Base-by-base conservation (phyloP, 2,329 filamentous ascomycete genomes). In the Talaromyces sp. region DNA sequence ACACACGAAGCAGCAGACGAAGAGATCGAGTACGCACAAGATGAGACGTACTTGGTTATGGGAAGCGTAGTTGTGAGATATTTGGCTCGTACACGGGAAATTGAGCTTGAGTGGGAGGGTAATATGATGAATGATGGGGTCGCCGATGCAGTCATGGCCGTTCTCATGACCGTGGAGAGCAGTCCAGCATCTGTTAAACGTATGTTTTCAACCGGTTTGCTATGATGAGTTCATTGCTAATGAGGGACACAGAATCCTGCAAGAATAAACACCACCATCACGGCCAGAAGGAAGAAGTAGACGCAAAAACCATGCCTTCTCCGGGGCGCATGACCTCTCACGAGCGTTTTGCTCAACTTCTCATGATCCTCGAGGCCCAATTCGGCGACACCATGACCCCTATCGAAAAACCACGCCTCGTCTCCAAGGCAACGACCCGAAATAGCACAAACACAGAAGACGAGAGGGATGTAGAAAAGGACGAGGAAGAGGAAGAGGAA, bases 101-200 rank as follows among this genome's bases (percentile, higher is more conserved):
- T 97, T 5, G 92, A 96, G 74, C 82, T 98, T 2, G 92, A 96
- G 77, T 99, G 95, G 95, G 93, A 98, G 75, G 95, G 93, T 63
- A 99, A 98, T 74, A 90, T 96, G 80, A 88, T 97, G 71, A 99
- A 98, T 75, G 95, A 99, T 72, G 91, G 92, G 65, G 96, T 99
- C 71, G 95, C 95, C n/a, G 95, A 99, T 76, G 92, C 95, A 16
- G 90, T 98, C 61, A 91, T 98, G 83, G 92, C 92, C 0, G 92
- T 97, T 2, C 83, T 99, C 11, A 87, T 96, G 69, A 93, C 90
- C 0, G 91, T 96, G 23, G 95, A 99, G 77, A 96, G 89, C 76
- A 96, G 91, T 60, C 95, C 93, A 5, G 95, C 95, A 14, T 93
- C 95, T 12, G 93, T 99, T 58, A 96, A 95, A 78, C 90, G 92